Evolutionary conservation across 768 basidiomycete species (phyloP), one percentile per base, ranked within the genome.

Genomic region (Xerocomellus amylosporus): DNA sequence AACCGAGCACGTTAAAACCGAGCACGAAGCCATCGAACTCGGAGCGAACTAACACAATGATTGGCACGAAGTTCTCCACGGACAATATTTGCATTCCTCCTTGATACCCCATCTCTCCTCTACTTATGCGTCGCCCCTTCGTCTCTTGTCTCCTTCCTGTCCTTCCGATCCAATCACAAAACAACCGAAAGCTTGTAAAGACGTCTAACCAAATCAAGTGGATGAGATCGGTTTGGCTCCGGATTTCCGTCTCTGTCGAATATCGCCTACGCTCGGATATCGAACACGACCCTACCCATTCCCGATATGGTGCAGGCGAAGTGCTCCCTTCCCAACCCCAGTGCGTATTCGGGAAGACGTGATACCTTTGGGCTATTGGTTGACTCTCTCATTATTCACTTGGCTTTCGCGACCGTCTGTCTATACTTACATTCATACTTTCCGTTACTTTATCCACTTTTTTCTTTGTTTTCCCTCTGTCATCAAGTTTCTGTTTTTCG

Each of bases 311-410:
- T 13, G 47, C 52, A 53, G 58, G 39, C 46, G 31, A 19, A 48
- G 31, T 34, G 4, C 20, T 19, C 40, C 43, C 5, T 30, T 30
- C 28, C 28, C 28, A 33, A 34, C 4, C 48, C 24, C 38, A 53
- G 50, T 22, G 28, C 28, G 58, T 38, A 40, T 55, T 45, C 31
- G 52, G 46, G 37, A 55, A 58, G 55, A 58, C 58, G 63, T 59
- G 65, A 59, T 59, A 61, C 60, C 55, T 56, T 80, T 81, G 80
- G 80, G 83, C 80, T 83, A 75, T 83, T 83, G 80, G 80, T 83
- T 84, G 81, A 75, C 72, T 68, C 69, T 62, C 72, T 79, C 72
- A 77, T 79, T 79, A 79, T 79, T 75, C 67, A 69, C 71, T 77
- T 72, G 67, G 58, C 70, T 64, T 75, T 70, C 67, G 58, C 56